phyloP scores from a whole-genome alignment of 1,284 basidiomycete genomes.

The Pseudozyma sp. region DNA sequence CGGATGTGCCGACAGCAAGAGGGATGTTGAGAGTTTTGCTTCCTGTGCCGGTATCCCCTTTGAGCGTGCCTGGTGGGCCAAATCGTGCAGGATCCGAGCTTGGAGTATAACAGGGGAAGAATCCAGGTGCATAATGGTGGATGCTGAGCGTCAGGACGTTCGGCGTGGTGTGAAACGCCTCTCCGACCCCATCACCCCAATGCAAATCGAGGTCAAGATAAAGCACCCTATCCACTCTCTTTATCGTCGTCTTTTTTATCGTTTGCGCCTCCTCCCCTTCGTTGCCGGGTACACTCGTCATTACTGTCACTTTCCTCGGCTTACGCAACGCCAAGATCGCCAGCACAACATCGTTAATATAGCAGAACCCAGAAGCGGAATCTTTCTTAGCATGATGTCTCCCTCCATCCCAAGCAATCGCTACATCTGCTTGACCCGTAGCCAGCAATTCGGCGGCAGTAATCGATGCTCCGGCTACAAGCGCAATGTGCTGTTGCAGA shows the following conservation, averaged over 20 bases:
- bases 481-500: conserved; percentile 77
- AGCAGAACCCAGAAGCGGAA: conserved; percentile 80
- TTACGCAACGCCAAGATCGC: conserved; percentile 69
- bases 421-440: conserved; percentile 74
- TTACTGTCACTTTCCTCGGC: conserved; percentile 21
- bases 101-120: conserved; percentile 76
- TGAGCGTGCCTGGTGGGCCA: conserved; percentile 38
- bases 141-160: conserved; percentile 79
- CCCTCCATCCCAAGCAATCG: conserved; percentile 87
- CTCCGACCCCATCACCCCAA: conserved; percentile 83
- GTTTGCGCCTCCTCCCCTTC: conserved; percentile 1
- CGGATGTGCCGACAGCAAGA: conserved; percentile 28
- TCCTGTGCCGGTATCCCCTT: conserved; percentile 18
- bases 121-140: conserved; percentile 83
- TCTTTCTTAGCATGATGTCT: conserved; percentile 57
- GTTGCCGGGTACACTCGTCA: background rate
- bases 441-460: conserved; percentile 78
- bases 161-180: conserved; percentile 66
- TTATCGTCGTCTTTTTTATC: conserved; percentile 31
- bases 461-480: conserved; percentile 81
- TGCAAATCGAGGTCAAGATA: conserved; percentile 94
- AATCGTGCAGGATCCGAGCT: conserved; percentile 32
- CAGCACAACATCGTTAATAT: conserved; percentile 88
- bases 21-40: conserved; percentile 42
- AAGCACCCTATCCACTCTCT: conserved; percentile 43